Conservation (phyloP, 1,139 yeast genomes). For the Sugiyamaella novakii region DNA sequence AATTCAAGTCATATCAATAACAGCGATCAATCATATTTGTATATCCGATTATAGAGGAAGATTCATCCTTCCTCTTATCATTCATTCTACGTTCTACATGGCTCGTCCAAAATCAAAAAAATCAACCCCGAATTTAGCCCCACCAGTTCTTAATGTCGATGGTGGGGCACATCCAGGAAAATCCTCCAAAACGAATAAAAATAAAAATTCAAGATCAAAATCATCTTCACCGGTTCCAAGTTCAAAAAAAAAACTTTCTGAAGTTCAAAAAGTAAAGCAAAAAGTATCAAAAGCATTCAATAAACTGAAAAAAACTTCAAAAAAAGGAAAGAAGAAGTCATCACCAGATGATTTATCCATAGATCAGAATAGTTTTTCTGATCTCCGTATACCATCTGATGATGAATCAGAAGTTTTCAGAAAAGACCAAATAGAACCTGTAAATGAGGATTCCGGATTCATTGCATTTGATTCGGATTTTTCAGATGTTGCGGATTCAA, state of each 20-base stretch:
- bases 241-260: conserved; percentile 3
- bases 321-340: background rate
- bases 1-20: no score
- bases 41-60: no score
- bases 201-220: background rate
- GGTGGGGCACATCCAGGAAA: background rate
- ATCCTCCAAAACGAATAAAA: background rate
- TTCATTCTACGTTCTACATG: background rate
- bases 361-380: conserved; percentile 1
- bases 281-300: background rate
- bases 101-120: conserved; percentile 1
- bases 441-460: no score
- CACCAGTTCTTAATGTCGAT: background rate
- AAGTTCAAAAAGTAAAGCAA: conserved; percentile 1
- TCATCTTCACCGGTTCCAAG: background rate
- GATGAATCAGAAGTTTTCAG: no score
- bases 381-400: background rate
- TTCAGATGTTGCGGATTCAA: conserved; percentile 31
- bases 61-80: no score
- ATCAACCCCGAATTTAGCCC: conserved; percentile 1
- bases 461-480: conserved; percentile 31
- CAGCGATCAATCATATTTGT: no score
- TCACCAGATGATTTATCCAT: background rate
- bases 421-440: no score
- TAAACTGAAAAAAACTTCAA: background rate